Percentiles rank a stretch among this genome's conserved stretches.
Evolutionary conservation across 257 asterid genomes (phyloP).

Genomic region (Przewalskia tangutica): DNA sequence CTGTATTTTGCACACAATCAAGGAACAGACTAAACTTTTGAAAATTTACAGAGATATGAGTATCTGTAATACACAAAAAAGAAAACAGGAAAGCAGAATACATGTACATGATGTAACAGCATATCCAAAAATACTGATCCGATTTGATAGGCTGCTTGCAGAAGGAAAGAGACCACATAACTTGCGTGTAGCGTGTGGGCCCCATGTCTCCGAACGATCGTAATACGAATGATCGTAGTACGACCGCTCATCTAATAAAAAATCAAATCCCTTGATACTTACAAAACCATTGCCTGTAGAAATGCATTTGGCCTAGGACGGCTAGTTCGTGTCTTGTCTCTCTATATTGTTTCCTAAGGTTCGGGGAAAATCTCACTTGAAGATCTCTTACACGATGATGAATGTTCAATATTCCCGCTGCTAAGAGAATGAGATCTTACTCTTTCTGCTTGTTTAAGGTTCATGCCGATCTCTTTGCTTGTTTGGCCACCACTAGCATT

Average conservation of each 20-base stretch:
- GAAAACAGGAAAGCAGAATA: too few species aligned
- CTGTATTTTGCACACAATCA: background rate
- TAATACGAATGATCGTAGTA: background rate
- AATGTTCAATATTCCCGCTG: constrained; percentile 36
- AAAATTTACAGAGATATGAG: too few species aligned
- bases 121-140: background rate
- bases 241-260: background rate
- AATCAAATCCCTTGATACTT: background rate
- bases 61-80: too few species aligned
- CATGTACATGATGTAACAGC: background rate
- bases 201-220: background rate
- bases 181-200: background rate
- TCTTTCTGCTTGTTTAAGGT: constrained; percentile 35
- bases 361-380: constrained; percentile 58
- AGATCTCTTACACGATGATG: constrained; percentile 46
- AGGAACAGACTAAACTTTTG: background rate
- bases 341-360: constrained; percentile 35
- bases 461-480: constrained; percentile 31
- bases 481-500: constrained; percentile 22
- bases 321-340: constrained; percentile 20
- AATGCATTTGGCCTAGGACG: background rate
- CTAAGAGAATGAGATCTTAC: constrained; percentile 53
- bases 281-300: background rate
- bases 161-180: background rate
- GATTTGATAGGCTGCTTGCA: background rate